A percentile compares a stretch with the other conserved stretches of the same genome.
These are phyloP conservation scores for Luffa acutangula DNA, from an alignment of 306 rosid species.

Conservation along the genomic window DNA sequence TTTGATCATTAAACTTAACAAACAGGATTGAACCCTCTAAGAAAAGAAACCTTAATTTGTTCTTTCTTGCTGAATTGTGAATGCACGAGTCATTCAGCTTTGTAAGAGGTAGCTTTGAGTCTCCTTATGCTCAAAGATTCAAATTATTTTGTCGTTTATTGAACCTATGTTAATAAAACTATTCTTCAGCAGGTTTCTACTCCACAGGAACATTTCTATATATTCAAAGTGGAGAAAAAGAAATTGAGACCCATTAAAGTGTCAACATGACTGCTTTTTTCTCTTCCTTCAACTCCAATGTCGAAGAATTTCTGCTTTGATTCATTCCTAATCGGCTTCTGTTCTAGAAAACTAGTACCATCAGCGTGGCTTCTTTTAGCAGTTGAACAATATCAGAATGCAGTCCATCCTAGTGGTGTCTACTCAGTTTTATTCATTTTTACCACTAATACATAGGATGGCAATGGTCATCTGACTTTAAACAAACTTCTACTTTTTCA, in stretches of 20 bases:
- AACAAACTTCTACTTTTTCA: background rate
- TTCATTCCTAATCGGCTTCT: background rate
- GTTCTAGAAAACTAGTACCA: background rate
- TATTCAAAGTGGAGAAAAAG: background rate
- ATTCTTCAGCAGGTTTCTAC: background rate
- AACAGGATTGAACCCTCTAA: background rate
- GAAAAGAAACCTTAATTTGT: background rate
- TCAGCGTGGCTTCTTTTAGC: background rate
- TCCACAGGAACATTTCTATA: background rate
- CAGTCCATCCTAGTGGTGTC: background rate
- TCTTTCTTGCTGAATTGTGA: background rate
- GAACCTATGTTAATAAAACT: background rate
- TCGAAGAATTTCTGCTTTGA: background rate
- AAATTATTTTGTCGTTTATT: background rate
- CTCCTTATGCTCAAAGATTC: background rate
- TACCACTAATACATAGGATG: background rate
- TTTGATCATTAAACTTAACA: background rate
- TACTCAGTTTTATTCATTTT: background rate
- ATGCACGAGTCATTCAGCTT: background rate
- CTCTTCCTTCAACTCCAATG: background rate
- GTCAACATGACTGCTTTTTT: background rate
- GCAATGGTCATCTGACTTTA: background rate
- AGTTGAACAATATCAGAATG: constrained; percentile 1
- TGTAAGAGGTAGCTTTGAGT: background rate
- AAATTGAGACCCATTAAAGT: background rate